These are phyloP conservation scores for Mycosphaerelloides madeirae DNA, from an alignment of 2,329 filamentous ascomycete species.

Conservation along the genomic window DNA sequence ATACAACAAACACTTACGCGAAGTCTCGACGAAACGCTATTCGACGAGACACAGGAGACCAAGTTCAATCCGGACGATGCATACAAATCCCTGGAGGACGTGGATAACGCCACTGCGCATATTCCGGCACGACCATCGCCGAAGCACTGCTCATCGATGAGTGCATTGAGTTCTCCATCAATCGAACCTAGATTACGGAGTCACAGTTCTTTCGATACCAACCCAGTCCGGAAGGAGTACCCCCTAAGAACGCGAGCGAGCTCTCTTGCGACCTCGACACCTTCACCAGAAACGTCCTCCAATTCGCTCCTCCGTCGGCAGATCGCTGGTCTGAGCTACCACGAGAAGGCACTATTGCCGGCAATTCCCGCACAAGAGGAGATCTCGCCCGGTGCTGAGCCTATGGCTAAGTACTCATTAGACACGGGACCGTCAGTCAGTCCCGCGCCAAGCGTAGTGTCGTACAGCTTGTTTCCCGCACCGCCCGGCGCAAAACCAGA, in stretches of 20 bases:
- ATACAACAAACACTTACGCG: conserved; percentile 7
- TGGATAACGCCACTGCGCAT: background rate
- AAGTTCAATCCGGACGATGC: conserved; percentile 17
- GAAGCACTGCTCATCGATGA: conserved; percentile 22
- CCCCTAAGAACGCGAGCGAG: background rate
- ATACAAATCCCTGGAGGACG: conserved; percentile 8
- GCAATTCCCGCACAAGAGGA: conserved; percentile 4
- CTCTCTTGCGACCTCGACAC: no score
- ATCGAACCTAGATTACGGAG: background rate
- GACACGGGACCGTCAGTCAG: conserved; percentile 1
- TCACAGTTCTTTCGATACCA: background rate
- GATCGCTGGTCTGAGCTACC: conserved; percentile 8
- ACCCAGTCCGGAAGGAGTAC: background rate
- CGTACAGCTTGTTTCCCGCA: conserved; percentile 9
- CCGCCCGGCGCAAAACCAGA: conserved; percentile 3
- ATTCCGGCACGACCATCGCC: conserved; percentile 7
- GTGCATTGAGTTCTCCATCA: conserved; percentile 12
- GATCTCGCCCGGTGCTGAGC: background rate
- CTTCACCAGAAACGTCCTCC: background rate
- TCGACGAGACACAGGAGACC: conserved; percentile 24
- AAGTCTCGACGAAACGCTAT: conserved; percentile 23
- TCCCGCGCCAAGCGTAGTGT: conserved; percentile 1
- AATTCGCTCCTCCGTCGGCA: background rate
- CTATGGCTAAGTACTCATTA: no score
- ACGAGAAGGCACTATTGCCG: conserved; percentile 15